phyloP scores from a whole-genome alignment of 352 stramenopile genomes.

The Stramenopiles sp. region DNA sequence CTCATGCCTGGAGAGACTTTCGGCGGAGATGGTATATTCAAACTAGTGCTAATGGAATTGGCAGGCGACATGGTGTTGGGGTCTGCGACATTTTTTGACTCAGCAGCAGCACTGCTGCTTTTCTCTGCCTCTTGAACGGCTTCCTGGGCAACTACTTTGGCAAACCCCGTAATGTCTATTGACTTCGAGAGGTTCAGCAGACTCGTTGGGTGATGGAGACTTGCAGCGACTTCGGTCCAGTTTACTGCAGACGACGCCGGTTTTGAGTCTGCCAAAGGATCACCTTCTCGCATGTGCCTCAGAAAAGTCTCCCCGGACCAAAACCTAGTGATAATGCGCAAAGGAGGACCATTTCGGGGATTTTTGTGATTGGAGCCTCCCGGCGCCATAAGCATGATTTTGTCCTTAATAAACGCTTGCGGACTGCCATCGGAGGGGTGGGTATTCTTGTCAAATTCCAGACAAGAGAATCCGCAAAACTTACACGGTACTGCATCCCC shows the following conservation, averaged over 20 bases:
- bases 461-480: neutral
- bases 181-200: neutral
- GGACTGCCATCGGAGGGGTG: neutral
- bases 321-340: neutral
- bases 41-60: neutral
- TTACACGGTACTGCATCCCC: neutral
- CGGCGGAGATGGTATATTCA: neutral
- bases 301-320: neutral
- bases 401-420: neutral
- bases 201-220: neutral
- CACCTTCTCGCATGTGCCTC: neutral
- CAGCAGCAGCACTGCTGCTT: neutral
- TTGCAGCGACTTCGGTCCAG: neutral
- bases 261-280: neutral
- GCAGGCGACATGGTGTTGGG: too few species aligned
- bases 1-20: neutral
- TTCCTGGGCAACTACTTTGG: neutral
- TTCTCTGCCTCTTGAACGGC: neutral
- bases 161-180: neutral
- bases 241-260: neutral
- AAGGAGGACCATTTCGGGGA: neutral
- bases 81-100: neutral
- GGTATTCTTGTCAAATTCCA: neutral
- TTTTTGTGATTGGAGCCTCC: neutral
- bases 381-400: neutral